Base-by-base conservation (phyloP, 139 green algal species). In the Edaphochlamys debaryana region DNA sequence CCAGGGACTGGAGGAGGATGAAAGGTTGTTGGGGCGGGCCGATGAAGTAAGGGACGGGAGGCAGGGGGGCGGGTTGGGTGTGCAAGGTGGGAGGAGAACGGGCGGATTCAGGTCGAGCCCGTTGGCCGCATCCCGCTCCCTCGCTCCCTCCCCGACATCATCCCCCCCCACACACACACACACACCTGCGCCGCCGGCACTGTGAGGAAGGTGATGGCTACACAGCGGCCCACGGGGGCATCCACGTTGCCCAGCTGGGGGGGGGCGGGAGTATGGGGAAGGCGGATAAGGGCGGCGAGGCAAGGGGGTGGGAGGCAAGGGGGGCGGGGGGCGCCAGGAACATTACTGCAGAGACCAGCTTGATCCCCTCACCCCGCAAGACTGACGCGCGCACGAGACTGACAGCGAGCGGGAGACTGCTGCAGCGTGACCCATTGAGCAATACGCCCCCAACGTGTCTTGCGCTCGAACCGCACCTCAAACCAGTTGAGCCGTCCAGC, bases 201-300 rank as follows among this genome's bases (percentile, higher is more conserved):
- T 29, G 23, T 70, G 25, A 81, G 52, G 60, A 81, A 81, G 74
- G 60, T 48, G 40, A 81, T 81, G 58, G 74, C 74, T 3, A 81
- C 74, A 32, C 32, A 29, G 40, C 30, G 30, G 0, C 74, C 74
- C 40, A 71, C 74, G 6, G 74, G 74, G 13, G 74, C 74, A 15
- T 71, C 74, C 29, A 62, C 8, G 60, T 72, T 81, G 74, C 74
- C 74, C 45, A 60, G 22, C 74, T 71, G 58, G n/a, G 27, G 36
- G 11, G 32, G 5, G 27, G 37, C 34, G 67, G 32, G 6, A 29
- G 54, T 29, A 30, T n/a, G n/a, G n/a, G n/a, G n/a, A 22, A 30
- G 54, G 54, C 20, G 54, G 54, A 30, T 32, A 29, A 63, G 54
- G 54, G 6, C 15, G 23, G 13, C 19, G 25, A 25, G 42, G 69